phyloP scores from a whole-genome alignment of 768 basidiomycete species.

The Serpula lacrymans region DNA sequence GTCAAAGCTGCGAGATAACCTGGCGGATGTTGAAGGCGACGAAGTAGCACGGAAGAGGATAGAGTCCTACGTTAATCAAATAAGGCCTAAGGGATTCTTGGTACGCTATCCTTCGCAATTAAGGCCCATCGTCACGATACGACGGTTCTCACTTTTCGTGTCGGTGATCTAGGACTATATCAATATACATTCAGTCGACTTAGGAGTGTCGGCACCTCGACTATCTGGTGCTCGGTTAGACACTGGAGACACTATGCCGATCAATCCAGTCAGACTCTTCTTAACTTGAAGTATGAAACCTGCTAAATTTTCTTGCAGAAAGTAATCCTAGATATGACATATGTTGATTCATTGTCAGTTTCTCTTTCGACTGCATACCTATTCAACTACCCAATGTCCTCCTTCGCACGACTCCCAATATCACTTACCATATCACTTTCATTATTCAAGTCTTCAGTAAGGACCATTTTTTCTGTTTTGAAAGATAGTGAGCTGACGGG shows the following conservation, averaged over 20 bases:
- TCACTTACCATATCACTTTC: slow-evolving; percentile 78
- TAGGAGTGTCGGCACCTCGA: slow-evolving; percentile 78
- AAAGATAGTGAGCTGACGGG: no score
- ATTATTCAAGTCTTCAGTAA: slow-evolving; percentile 65
- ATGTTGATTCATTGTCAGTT: slow-evolving; percentile 79
- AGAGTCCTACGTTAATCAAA: slow-evolving; percentile 77
- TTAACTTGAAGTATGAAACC: slow-evolving; percentile 2
- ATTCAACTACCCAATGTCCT: slow-evolving; percentile 81
- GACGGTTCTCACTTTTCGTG: slow-evolving; percentile 4
- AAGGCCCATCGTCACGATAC: slow-evolving; percentile 1
- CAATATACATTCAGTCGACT: slow-evolving; percentile 77
- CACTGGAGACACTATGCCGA: slow-evolving; percentile 21
- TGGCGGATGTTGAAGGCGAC: slow-evolving; percentile 71
- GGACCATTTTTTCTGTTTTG: slow-evolving; percentile 18
- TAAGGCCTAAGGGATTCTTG: slow-evolving; percentile 66
- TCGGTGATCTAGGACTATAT: slow-evolving; percentile 66
- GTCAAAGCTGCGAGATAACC: slow-evolving; percentile 68
- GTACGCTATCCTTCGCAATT: slow-evolving; percentile 35
- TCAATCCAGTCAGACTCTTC: background rate
- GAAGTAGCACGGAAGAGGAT: slow-evolving; percentile 78
- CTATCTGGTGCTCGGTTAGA: slow-evolving; percentile 67
- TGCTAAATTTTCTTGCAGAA: background rate
- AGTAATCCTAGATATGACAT: slow-evolving; percentile 65
- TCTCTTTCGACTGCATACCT: slow-evolving; percentile 80
- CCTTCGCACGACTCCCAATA: slow-evolving; percentile 79